Percentiles rank a stretch among this genome's conserved stretches.
Evolutionary conservation across 2,329 filamentous ascomycete species (phyloP).

Genomic region (Drechmeria coniospora): DNA sequence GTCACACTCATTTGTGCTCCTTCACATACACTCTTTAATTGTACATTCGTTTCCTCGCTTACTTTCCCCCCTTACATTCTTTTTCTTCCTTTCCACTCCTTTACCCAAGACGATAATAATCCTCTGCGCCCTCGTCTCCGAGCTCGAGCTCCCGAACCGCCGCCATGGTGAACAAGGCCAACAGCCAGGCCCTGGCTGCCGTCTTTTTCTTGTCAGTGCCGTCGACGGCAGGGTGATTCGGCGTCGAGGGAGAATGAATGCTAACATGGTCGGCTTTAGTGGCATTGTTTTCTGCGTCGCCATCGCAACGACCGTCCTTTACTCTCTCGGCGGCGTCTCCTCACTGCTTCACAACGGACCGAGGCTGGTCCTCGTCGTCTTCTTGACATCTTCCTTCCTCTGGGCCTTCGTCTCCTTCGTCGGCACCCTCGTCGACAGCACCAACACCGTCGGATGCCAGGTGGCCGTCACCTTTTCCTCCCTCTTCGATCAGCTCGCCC

Average conservation of each 20-base stretch:
- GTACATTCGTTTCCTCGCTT: too few relatives aligned
- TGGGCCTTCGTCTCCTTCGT: constrained; percentile 40
- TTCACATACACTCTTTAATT: too few relatives aligned
- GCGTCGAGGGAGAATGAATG: too few relatives aligned
- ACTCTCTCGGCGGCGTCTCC: constrained; percentile 31
- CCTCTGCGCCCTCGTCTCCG: too few relatives aligned
- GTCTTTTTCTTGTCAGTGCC: constrained; percentile 38
- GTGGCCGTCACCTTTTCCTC: constrained; percentile 34
- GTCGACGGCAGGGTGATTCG: too few relatives aligned
- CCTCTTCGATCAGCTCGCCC: constrained; percentile 40
- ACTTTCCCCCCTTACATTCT: too few relatives aligned
- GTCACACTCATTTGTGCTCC: too few relatives aligned
- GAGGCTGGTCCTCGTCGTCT: constrained; percentile 48
- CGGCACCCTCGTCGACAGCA: constrained; percentile 29
- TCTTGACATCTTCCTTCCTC: constrained; percentile 32
- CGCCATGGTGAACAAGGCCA: constrained; percentile 29
- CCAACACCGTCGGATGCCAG: constrained; percentile 31
- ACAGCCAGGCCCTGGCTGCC: constrained; percentile 32
- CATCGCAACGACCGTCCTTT: constrained; percentile 28
- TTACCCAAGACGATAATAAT: too few relatives aligned
- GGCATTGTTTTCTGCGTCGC: constrained; percentile 39
- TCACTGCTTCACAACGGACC: constrained; percentile 38
- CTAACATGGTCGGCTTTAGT: constrained; percentile 20
- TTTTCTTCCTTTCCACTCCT: too few relatives aligned
- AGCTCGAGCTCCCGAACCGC: constrained; percentile 7